Percentiles rank a stretch among this genome's conserved stretches.
Conservation (phyloP, 2,329 filamentous ascomycete species). For the Emmonsiellopsis sp. region DNA sequence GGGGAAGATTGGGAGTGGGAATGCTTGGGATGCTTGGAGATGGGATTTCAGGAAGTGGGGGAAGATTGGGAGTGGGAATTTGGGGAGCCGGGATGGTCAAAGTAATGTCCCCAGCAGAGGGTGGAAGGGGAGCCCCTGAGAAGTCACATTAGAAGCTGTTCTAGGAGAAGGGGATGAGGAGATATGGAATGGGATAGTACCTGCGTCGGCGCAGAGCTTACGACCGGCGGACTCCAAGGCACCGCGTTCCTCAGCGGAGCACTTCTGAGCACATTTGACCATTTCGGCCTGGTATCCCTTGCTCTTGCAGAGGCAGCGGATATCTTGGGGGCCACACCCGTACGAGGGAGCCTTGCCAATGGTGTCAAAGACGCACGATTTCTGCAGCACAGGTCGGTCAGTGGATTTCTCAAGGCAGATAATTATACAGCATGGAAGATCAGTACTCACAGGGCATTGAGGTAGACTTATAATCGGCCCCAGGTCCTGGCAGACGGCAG, state of each 20-base stretch:
- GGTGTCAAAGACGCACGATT: conserved; percentile 5
- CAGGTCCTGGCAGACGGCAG: background rate
- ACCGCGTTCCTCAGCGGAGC: conserved; percentile 3
- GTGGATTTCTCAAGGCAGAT: background rate
- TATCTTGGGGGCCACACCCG: conserved; percentile 4
- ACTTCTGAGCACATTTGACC: conserved; percentile 5
- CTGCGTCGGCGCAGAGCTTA: conserved; percentile 6
- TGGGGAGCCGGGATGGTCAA: background rate
- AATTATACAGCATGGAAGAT: background rate
- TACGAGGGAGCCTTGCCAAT: conserved; percentile 2
- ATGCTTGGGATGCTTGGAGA: background rate
- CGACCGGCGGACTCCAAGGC: conserved; percentile 5
- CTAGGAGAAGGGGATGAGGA: background rate
- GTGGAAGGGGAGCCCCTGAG: background rate
- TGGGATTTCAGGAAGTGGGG: background rate
- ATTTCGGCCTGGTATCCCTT: conserved; percentile 6
- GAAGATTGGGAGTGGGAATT: background rate
- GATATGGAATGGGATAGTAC: background rate
- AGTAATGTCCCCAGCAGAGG: background rate
- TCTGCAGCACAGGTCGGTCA: conserved; percentile 1
- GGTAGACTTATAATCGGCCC: background rate
- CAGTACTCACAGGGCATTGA: background rate
- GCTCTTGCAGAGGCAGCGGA: conserved; percentile 8
- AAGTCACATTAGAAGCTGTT: background rate
- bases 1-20: background rate